Evolutionary conservation across 306 rosid genomes (phyloP).

Genomic region (Vachellia pachyceras): DNA sequence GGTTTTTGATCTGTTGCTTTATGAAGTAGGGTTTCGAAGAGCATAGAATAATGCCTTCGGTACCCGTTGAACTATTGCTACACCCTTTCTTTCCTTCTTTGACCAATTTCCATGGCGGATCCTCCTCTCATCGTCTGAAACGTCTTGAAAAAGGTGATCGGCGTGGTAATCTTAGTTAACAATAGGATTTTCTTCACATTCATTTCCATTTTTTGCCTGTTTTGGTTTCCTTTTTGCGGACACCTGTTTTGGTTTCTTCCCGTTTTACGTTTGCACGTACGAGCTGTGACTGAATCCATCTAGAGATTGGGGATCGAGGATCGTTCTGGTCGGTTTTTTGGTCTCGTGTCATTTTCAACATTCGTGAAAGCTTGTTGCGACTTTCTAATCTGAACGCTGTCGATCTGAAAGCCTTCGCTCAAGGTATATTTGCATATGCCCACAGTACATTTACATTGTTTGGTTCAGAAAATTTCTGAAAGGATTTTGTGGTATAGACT

Average conservation of each 20-base stretch:
- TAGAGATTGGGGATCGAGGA: slow-evolving; percentile 10
- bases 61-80: slow-evolving; percentile 45
- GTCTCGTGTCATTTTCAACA: slow-evolving; percentile 25
- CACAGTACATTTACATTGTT: neutral
- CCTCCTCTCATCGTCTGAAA: slow-evolving; percentile 75
- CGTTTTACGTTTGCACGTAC: slow-evolving; percentile 34
- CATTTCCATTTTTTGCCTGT: neutral
- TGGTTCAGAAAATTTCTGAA: neutral
- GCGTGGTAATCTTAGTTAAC: slow-evolving; percentile 95
- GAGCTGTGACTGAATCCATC: slow-evolving; percentile 25
- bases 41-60: slow-evolving; percentile 77
- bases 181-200: slow-evolving; percentile 26
- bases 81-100: slow-evolving; percentile 50
- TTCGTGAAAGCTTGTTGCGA: slow-evolving; percentile 24
- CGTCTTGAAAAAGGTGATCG: slow-evolving; percentile 77
- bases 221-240: slow-evolving; percentile 12
- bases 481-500: too few species aligned
- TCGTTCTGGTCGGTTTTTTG: slow-evolving; percentile 22
- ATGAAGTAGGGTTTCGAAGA: slow-evolving; percentile 63
- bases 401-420: slow-evolving; percentile 2
- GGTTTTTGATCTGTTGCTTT: slow-evolving; percentile 14
- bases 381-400: slow-evolving; percentile 1
- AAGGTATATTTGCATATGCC: slow-evolving; percentile 38
- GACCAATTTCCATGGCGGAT: slow-evolving; percentile 61
- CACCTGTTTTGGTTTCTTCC: slow-evolving; percentile 26